phyloP scores from a whole-genome alignment of 2,329 filamentous ascomycete genomes.

The Epicoccum sorghinum region DNA sequence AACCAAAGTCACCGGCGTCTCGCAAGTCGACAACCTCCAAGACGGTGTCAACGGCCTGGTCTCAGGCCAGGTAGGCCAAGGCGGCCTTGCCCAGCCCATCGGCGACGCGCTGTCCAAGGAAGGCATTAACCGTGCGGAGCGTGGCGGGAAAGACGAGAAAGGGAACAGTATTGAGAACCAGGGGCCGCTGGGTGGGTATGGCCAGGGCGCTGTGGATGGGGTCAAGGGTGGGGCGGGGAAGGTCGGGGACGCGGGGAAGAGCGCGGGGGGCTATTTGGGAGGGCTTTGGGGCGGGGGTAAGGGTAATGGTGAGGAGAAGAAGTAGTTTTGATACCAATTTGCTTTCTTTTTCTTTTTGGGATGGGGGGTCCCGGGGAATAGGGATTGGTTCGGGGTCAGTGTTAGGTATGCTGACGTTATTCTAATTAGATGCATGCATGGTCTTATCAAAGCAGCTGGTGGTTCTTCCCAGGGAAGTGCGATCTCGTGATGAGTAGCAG shows the following conservation, averaged over 20 bases:
- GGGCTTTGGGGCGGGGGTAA: conserved; percentile 32
- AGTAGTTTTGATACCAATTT: conserved; percentile 6
- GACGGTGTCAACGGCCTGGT: conserved; percentile 69
- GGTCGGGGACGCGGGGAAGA: conserved; percentile 34
- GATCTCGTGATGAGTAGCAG: too few species aligned
- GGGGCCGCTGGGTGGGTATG: conserved; percentile 44
- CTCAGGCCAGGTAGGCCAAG: conserved; percentile 69
- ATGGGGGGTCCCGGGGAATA: neutral
- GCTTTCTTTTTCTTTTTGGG: neutral
- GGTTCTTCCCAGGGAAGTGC: too few species aligned
- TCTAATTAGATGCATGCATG: too few species aligned
- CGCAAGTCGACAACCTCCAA: conserved; percentile 71
- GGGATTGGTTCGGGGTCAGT: neutral
- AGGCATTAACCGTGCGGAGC: conserved; percentile 69
- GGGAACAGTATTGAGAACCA: conserved; percentile 54
- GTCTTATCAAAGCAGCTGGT: too few species aligned
- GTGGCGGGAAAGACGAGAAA: conserved; percentile 67
- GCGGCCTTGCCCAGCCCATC: conserved; percentile 68
- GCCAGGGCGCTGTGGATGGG: conserved; percentile 38
- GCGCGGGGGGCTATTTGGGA: conserved; percentile 33
- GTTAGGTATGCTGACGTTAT: too few species aligned
- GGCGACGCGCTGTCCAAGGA: conserved; percentile 69
- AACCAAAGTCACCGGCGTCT: conserved; percentile 71
- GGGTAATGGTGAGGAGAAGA: conserved; percentile 26
- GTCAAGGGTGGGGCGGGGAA: conserved; percentile 37